Base-by-base conservation (phyloP, 2,329 filamentous ascomycete genomes). In the Cercospora sesami region DNA sequence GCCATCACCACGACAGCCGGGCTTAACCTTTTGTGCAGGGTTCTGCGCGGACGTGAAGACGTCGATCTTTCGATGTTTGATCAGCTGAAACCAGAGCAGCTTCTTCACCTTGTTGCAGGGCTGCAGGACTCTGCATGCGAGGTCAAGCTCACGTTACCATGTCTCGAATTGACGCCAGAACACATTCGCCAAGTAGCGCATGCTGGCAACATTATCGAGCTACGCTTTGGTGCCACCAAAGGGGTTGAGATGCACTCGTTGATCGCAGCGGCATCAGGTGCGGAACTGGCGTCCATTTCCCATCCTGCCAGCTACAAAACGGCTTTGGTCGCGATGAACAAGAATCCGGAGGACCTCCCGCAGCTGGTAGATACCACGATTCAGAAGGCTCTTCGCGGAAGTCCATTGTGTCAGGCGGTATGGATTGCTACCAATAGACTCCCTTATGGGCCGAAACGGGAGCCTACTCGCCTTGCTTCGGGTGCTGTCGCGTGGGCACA, bases 131-230 rank as follows among this genome's bases (percentile, higher is more conserved):
- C 14, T 8, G 18, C 26, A 14, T 30, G n/a, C 53, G 12, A 6
- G 8, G n/a, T 66, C n/a, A 33, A 10, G 5, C 42, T 66, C 14
- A 66, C 64, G 9, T 21, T 66, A 21, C 64, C 64, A 16, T n/a
- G 30, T 33, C 39, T 66, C n/a, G 9, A 45, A 0, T 28, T 62
- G 10, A 62, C 12, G 10, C n/a, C 45, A 3, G 64, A 58, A 8
- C 4, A 61, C 6, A 31, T 66, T 6, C 18, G 33, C n/a, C 18
- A 30, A 30, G 1, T 61, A 8, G 59, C 59, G 5, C 59, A 61
- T 8, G 16, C 33, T 5, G 2, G 4, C 31, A 26, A 28, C 10
- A 23, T 61, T 8, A 16, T 14, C 14, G 33, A 61, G 3, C 4
- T 61, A 3, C n/a, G 21, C 4, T 28, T 61, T 3, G 59, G 59